Base-by-base conservation (phyloP, 1,139 yeast genomes). In the Meyerozyma carpophila region DNA sequence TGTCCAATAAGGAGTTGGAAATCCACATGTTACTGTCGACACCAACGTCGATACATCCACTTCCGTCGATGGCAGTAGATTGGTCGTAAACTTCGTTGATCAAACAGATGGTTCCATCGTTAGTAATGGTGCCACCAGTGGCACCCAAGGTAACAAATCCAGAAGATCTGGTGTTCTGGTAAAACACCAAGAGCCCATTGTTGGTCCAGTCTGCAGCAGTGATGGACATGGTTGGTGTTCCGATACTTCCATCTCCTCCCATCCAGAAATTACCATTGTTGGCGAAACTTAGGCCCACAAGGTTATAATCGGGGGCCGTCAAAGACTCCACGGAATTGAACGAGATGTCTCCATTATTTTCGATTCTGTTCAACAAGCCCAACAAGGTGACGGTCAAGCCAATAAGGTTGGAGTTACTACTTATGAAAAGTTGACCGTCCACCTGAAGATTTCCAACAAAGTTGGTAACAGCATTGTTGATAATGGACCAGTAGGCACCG, bases 31-130 rank as follows among this genome's bases (percentile, higher is more conserved):
- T 50, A 14, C 67, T 56, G 37, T 56, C 48, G 2, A 14, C 40
- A 38, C 62, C 59, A 38, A 60, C 55, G 40, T 57, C 54, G 26
- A 63, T 45, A 53, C 70, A 66, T 41, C 71, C 70, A 31, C 47
- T 27, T 41, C 70, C 71, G 1, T 28, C 21, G 36, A 65, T 55
- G 14, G 42, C 43, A 21, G 65, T 55, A n/a, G 58, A 43, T 47
- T 63, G 68, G 32, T 48, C 49, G 47, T 59, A 65, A 8, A 47
- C 55, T 34, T 54, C 51, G 42, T 60, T 56, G 34, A 49, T 47
- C 37, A 65, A 54, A 55, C 70, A 65, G 43, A 66, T 62, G 34
- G 59, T 57, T 50, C 69, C 70, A 37, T 53, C 52, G 44, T 65
- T 65, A 24, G 51, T 52, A 32, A 68, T 56, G 16, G 53, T 41